Base-by-base conservation (phyloP, 2,329 filamentous ascomycete genomes). In the Trichophyton benhamiae region DNA sequence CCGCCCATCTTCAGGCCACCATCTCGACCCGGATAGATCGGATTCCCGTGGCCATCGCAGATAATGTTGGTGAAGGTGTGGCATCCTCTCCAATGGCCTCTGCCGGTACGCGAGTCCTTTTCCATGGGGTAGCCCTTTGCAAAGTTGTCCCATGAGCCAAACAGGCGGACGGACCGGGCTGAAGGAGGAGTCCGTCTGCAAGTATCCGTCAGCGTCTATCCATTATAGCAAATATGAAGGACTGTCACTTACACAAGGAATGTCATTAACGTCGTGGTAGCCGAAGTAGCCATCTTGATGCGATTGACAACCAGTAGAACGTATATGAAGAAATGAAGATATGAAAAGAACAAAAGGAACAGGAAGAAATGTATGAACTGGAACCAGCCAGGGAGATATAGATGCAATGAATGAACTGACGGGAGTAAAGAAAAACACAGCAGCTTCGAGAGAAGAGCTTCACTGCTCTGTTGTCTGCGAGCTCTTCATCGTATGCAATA, bases 101-200 rank as follows among this genome's bases (percentile, higher is more conserved):
- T 80, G 66, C 89, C 87, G 67, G 87, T 84, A 71, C 87, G 84
- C 65, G 77, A 77, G 75, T 97, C 92, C 68, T 85, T 83, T 72
- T 92, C 84, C 85, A 97, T 91, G 53, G 78, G 79, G 78, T 96
- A 92, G 58, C 84, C 79, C 70, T 82, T 84, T 63, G 81, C 79
- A 76, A 96, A 96, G 77, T 96, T 96, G 77, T 96, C 91, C 92
- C 92, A 97, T 65, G 91, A 96, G 65, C 92, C 92, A 68, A 94
- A 80, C 53, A 96, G 81, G 70, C 88, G 85, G 66, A 96, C 88
- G 52, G 86, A 87, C 65, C 73, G 67, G 57, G 75, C 72, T 44
- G 74, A 69, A 38, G 75, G 72, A 57, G 72, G 71, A 63, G 75
- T 75, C 49, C 68, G 68, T 62, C 70, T 72, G 63, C 36, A 30